Base-by-base conservation (phyloP, 495 filamentous ascomycete genomes). In the Bryoglossum gracile region DNA sequence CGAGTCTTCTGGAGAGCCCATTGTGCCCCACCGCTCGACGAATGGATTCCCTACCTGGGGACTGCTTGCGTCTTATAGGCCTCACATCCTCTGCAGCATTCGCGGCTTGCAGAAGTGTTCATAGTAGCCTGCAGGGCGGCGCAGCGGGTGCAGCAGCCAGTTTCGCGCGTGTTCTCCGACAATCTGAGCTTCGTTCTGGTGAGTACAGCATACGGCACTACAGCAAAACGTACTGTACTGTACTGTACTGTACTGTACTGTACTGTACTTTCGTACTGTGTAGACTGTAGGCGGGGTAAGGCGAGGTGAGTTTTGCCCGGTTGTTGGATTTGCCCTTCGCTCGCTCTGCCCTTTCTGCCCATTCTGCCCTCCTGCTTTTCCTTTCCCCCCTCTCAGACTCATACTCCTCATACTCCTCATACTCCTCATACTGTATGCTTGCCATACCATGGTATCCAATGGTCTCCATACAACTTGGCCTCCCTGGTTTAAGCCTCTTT, bases 101-200 rank as follows among this genome's bases (percentile, higher is more conserved):
- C 36, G 16, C 42, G 47, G 48, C 47, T 19, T 54, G 51, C 51
- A 44, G 46, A 14, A 47, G 46, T 24, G 37, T 50, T 46, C 41
- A 51, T 22, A n/a, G n/a, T n/a, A 43, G 50, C 49, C 51, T 48
- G 49, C 56, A 59, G 43, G 28, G 48, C 52, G 52, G 52, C 52
- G 56, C 52, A 55, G 56, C 25, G 19, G 28, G 48, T 48, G 52
- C 48, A 48, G 56, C 52, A 55, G 56, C 25, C 14, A 16, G 13
- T 26, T 17, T 9, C 47, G 43, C 47, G 42, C 41, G 35, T 51
- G 38, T 18, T 3, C 19, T 16, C n/a, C 8, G 16, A 17, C n/a
- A n/a, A n/a, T n/a, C n/a, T n/a, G n/a, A n/a, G n/a, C n/a, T n/a
- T n/a, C n/a, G n/a, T n/a, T n/a, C n/a, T n/a, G n/a, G n/a, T n/a